Conservation (phyloP, 1,139 yeast genomes). For the Pichia sp. region DNA sequence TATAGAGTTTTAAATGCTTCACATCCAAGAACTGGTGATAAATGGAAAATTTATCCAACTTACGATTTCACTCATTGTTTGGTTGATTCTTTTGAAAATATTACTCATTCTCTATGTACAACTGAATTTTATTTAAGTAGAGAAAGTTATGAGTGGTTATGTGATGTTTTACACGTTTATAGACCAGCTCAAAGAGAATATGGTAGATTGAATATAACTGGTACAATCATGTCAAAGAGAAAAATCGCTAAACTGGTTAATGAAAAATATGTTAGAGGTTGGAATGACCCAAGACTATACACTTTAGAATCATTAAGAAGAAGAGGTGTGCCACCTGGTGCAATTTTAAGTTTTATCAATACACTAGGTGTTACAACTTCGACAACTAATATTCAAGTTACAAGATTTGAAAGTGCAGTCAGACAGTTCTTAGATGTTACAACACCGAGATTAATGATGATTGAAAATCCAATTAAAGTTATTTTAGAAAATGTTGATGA, state of each 20-base stretch:
- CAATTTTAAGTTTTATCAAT: conserved; percentile 84
- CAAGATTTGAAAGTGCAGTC: conserved; percentile 83
- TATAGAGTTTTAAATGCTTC: conserved; percentile 88
- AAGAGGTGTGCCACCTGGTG: conserved; percentile 99
- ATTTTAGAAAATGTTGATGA: conserved; percentile 78
- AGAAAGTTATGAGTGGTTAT: conserved; percentile 96
- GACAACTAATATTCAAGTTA: conserved; percentile 83
- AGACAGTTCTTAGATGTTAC: conserved; percentile 83
- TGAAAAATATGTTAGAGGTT: conserved; percentile 76
- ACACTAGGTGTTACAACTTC: conserved; percentile 96
- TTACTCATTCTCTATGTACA: conserved; percentile 91
- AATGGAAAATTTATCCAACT: conserved; percentile 98
- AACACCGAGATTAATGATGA: conserved; percentile 93
- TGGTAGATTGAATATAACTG: conserved; percentile 92
- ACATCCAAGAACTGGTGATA: conserved; percentile 93
- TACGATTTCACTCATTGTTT: conserved; percentile 98
- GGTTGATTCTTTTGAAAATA: conserved; percentile 95
- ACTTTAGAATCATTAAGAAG: conserved; percentile 93
- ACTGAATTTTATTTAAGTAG: conserved; percentile 88
- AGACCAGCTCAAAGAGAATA: conserved; percentile 99
- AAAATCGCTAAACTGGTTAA: conserved; percentile 90
- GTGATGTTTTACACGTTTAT: conserved; percentile 90
- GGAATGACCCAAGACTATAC: conserved; percentile 97
- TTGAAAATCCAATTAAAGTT: conserved; percentile 79
- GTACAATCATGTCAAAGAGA: conserved; percentile 90